Conservation (phyloP, 495 filamentous ascomycete species). For the Melanomma pulvis-pyrius region DNA sequence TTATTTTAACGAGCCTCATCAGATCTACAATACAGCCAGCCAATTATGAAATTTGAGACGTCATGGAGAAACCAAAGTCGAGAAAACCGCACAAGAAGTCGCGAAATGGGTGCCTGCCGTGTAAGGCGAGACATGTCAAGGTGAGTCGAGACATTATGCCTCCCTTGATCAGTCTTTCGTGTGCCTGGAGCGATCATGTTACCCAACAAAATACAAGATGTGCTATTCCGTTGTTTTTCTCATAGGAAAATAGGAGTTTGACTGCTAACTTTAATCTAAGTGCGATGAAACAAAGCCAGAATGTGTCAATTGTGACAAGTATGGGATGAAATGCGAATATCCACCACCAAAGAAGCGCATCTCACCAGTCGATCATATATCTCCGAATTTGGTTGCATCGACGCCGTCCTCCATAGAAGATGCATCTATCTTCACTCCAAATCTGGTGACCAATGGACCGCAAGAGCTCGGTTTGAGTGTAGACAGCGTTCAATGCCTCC, state of each 20-base stretch:
- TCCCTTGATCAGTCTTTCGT: neutral
- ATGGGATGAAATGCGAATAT: constrained; percentile 27
- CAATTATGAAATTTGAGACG: neutral
- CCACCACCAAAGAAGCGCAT: neutral
- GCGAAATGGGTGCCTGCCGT: constrained; percentile 25
- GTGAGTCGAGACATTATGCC: too few species aligned
- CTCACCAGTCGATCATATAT: neutral
- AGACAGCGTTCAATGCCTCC: constrained; percentile 17
- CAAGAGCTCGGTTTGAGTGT: neutral
- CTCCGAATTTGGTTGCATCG: constrained; percentile 4
- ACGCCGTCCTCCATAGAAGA: constrained; percentile 25
- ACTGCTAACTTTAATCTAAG: constrained; percentile 4
- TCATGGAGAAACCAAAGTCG: constrained; percentile 16
- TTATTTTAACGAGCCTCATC: neutral
- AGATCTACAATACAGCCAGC: neutral
- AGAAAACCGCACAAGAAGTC: constrained; percentile 29
- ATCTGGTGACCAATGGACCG: neutral
- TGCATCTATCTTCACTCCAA: neutral
- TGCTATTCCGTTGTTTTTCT: neutral
- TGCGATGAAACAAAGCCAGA: constrained; percentile 31
- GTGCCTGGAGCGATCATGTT: neutral
- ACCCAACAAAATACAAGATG: neutral
- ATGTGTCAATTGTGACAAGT: constrained; percentile 29
- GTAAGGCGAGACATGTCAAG: constrained; percentile 30
- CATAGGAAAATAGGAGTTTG: neutral